phyloP scores from a whole-genome alignment of 225 moss, liverwort and hornwort genomes.

The Pseudisothecium myosuroides region DNA sequence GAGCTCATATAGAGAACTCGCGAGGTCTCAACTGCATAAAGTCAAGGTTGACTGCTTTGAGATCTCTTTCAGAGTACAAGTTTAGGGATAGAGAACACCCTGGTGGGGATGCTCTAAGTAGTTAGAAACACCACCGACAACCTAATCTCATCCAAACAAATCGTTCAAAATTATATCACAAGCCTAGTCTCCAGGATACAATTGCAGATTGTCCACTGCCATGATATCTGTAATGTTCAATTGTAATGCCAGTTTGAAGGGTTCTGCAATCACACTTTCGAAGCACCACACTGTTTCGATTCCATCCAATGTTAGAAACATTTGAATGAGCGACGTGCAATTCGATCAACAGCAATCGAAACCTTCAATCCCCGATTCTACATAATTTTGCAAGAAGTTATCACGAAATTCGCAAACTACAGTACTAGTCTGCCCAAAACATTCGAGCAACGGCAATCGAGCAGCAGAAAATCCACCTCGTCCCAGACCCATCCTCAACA shows the following conservation, averaged over 20 bases:
- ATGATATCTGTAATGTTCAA: constrained; percentile 40
- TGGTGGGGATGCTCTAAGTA: too few relatives aligned
- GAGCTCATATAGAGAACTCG: too few relatives aligned
- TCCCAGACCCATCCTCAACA: background rate
- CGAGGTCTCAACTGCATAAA: too few relatives aligned
- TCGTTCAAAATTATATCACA: background rate
- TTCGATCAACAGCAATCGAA: background rate
- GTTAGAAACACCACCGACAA: background rate
- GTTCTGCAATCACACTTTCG: background rate
- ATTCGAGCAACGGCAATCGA: background rate
- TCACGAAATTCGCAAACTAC: background rate
- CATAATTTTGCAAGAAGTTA: background rate
- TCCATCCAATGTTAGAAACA: background rate
- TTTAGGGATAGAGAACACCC: too few relatives aligned
- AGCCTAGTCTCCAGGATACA: background rate
- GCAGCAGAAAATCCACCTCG: background rate
- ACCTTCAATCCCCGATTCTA: background rate
- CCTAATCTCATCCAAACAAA: background rate
- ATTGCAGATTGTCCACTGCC: constrained; percentile 85
- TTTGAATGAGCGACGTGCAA: background rate
- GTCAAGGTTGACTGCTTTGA: too few relatives aligned
- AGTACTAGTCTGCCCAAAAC: background rate
- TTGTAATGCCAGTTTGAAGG: background rate
- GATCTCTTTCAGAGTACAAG: too few relatives aligned
- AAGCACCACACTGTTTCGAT: background rate